Percentiles rank a stretch among this genome's conserved stretches.
Conservation (phyloP, 306 rosid species). For the Crotalaria pallida region DNA sequence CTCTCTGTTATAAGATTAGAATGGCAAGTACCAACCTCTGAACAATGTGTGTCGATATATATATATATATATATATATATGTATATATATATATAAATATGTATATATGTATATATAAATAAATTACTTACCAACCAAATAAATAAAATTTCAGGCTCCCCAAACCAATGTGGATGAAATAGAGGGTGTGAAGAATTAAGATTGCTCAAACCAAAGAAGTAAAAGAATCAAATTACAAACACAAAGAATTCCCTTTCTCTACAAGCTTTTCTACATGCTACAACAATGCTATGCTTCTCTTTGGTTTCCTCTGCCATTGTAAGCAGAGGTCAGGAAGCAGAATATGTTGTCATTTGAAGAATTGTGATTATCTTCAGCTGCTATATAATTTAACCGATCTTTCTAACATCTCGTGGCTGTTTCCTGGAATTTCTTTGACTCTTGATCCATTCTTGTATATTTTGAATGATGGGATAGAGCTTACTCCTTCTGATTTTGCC, state of each 20-base stretch:
- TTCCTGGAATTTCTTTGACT: conserved; percentile 74
- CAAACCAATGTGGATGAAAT: conserved; percentile 15
- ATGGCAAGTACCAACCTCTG: not conserved
- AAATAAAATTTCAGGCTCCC: conserved; percentile 1
- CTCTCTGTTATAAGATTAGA: not conserved
- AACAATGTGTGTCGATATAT: conserved; percentile 7
- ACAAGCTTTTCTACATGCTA: not conserved
- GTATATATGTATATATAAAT: not conserved
- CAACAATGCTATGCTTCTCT: conserved; percentile 12
- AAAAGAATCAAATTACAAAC: conserved; percentile 28
- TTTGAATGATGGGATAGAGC: conserved; percentile 66
- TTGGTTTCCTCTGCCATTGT: conserved; percentile 21
- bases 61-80: not conserved
- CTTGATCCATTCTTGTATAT: conserved; percentile 90
- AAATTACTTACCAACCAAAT: not conserved
- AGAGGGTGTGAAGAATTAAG: conserved; percentile 2
- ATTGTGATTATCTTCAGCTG: conserved; percentile 36
- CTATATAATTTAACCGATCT: conserved; percentile 71
- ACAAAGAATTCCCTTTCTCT: conserved; percentile 21
- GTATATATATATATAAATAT: not conserved
- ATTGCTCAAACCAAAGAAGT: conserved; percentile 14
- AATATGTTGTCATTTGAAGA: conserved; percentile 1
- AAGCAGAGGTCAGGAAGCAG: conserved; percentile 12
- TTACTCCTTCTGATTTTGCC: conserved; percentile 74
- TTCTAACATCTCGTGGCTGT: conserved; percentile 56